Percentiles rank a stretch among this genome's conserved stretches.
Evolutionary conservation across 2,329 filamentous ascomycete species (phyloP).

Genomic region (Fusarium avenaceum): DNA sequence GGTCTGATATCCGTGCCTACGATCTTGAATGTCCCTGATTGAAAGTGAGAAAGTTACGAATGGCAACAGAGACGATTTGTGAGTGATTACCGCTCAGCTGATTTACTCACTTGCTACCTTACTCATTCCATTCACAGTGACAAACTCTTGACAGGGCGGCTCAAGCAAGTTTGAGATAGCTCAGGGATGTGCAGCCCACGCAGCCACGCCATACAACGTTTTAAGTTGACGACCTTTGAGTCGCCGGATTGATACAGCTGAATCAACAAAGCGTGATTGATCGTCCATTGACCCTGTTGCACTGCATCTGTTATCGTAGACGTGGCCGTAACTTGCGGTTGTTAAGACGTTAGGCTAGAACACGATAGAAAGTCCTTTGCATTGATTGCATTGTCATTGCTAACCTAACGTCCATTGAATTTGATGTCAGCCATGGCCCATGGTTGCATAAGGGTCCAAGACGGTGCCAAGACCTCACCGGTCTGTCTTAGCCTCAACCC

Average conservation of each 20-base stretch:
- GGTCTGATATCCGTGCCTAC: not conserved
- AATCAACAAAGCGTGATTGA: slow-evolving; percentile 13
- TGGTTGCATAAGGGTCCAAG: slow-evolving; percentile 40
- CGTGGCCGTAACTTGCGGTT: slow-evolving; percentile 22
- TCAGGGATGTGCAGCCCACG: slow-evolving; percentile 34
- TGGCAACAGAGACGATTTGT: too few relatives aligned
- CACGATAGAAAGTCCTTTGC: slow-evolving; percentile 18
- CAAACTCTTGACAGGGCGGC: slow-evolving; percentile 10
- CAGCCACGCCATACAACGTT: slow-evolving; percentile 40
- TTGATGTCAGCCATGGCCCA: slow-evolving; percentile 27
- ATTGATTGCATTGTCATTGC: slow-evolving; percentile 3
- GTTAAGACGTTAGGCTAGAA: slow-evolving; percentile 25
- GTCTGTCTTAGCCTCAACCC: slow-evolving; percentile 1
- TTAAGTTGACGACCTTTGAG: slow-evolving; percentile 38
- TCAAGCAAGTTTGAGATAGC: slow-evolving; percentile 30
- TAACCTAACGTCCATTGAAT: too few relatives aligned
- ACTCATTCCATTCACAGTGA: not conserved
- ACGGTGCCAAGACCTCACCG: slow-evolving; percentile 18
- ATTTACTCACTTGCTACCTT: not conserved
- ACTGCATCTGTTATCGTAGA: slow-evolving; percentile 28
- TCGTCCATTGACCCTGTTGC: slow-evolving; percentile 22
- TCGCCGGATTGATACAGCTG: slow-evolving; percentile 13
- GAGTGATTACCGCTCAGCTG: too few relatives aligned
- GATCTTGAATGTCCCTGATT: not conserved
- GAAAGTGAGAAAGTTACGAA: too few relatives aligned